Evolutionary conservation across 2,329 filamentous ascomycete genomes (phyloP).

Genomic region (Fusarium torreyae): DNA sequence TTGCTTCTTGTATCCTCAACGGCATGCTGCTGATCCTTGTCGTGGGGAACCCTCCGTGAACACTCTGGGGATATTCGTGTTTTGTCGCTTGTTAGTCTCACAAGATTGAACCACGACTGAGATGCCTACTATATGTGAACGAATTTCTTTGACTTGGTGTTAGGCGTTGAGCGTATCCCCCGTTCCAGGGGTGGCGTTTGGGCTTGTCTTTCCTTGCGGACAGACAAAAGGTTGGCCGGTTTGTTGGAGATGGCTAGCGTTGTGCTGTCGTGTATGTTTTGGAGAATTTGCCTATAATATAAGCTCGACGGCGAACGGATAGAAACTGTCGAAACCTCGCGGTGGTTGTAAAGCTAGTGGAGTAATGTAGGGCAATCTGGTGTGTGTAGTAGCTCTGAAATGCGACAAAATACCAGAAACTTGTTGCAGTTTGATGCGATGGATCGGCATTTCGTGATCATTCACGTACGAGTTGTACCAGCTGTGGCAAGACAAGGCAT

Average conservation of each 20-base stretch:
- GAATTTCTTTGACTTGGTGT: constrained; percentile 16
- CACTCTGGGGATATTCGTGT: background rate
- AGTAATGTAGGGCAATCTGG: constrained; percentile 1
- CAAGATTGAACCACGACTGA: constrained; percentile 19
- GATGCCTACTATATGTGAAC: constrained; percentile 15
- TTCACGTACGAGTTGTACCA: background rate
- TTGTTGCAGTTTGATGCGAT: constrained; percentile 2
- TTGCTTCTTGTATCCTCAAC: constrained; percentile 59
- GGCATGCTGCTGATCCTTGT: constrained; percentile 62
- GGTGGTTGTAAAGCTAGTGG: constrained; percentile 1
- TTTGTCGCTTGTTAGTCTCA: constrained; percentile 1
- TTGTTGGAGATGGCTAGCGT: constrained; percentile 1
- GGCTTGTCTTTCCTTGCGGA: constrained; percentile 1
- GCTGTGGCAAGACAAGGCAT: background rate
- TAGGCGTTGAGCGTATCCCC: constrained; percentile 45
- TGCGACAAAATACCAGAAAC: constrained; percentile 11
- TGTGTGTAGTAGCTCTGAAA: constrained; percentile 7
- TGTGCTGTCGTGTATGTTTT: constrained; percentile 1
- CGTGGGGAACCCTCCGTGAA: constrained; percentile 57
- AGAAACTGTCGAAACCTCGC: constrained; percentile 16
- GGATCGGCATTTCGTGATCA: background rate
- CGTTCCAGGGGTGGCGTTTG: constrained; percentile 4
- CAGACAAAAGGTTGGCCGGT: background rate
- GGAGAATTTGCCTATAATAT: constrained; percentile 1
- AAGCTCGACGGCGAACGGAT: constrained; percentile 16